Percentiles rank a stretch among this genome's conserved stretches.
These are phyloP conservation scores for Globisporangium spinosum DNA, from an alignment of 352 stramenopile genomes.

Conservation along the genomic window DNA sequence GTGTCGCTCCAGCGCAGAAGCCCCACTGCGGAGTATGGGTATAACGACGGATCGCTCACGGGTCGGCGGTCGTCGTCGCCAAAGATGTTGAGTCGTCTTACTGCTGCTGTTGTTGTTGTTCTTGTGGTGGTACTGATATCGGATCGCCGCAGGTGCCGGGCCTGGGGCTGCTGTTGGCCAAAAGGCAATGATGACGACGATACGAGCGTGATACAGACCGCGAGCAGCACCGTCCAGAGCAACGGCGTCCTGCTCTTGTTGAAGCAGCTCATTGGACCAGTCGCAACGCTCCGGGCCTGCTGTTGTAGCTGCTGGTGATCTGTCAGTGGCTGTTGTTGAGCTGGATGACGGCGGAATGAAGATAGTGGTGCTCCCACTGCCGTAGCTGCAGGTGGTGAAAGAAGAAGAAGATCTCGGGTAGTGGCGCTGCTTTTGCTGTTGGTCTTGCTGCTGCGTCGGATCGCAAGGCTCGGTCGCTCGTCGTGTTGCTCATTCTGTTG, in stretches of 20 bases:
- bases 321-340: background rate
- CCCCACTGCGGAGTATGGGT: slow-evolving; percentile 54
- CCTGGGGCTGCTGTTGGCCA: background rate
- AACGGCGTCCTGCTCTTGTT: background rate
- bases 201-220: background rate
- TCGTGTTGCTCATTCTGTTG: background rate
- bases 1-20: slow-evolving; percentile 48
- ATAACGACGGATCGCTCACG: slow-evolving; percentile 32
- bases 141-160: background rate
- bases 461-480: background rate
- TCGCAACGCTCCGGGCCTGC: background rate
- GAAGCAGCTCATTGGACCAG: background rate
- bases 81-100: slow-evolving; percentile 42
- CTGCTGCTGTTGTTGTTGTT: background rate
- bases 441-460: slow-evolving; percentile 10
- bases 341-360: background rate
- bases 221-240: slow-evolving; percentile 15
- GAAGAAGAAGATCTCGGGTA: slow-evolving; percentile 1
- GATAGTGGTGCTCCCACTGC: background rate
- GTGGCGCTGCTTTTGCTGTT: background rate
- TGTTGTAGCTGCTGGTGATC: background rate
- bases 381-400: background rate
- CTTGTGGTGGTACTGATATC: background rate
- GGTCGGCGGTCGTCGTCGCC: slow-evolving; percentile 33
- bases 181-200: background rate